Conservation (phyloP, 306 rosid species). For the Rosa multiflora region DNA sequence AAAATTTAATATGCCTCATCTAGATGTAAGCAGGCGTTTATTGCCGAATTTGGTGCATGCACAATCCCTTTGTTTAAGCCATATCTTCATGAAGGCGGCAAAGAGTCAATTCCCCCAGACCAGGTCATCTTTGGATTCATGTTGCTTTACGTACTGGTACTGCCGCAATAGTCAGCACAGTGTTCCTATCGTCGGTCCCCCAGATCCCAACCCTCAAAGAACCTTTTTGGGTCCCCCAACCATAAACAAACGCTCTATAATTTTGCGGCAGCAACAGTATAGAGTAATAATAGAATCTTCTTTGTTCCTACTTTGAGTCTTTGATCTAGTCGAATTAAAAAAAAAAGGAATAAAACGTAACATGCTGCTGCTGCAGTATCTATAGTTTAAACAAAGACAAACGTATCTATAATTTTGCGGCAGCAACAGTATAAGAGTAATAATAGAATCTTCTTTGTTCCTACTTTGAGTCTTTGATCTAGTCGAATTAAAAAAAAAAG, state of each 20-base stretch:
- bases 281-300: no score
- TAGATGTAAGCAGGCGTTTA: not conserved
- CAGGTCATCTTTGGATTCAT: not conserved
- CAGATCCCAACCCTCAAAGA: not conserved
- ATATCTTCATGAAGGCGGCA: not conserved
- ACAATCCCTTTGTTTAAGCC: no score
- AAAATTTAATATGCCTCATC: not conserved
- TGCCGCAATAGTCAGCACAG: not conserved
- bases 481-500: no score
- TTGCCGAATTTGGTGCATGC: not conserved
- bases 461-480: not conserved
- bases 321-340: no score
- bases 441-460: no score
- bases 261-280: no score
- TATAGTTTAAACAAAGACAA: not conserved
- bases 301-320: no score
- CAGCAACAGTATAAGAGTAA: not conserved
- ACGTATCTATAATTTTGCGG: not conserved
- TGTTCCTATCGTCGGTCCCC: no score
- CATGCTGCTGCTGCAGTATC: no score
- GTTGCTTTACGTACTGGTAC: not conserved
- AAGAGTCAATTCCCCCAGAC: not conserved
- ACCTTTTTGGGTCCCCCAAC: not conserved
- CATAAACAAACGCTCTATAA: no score
- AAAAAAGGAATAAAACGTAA: no score